A percentile compares a stretch with the other conserved stretches of the same genome.
Evolutionary conservation across 768 basidiomycete genomes (phyloP).

Genomic region (Butyriboletus loyo): DNA sequence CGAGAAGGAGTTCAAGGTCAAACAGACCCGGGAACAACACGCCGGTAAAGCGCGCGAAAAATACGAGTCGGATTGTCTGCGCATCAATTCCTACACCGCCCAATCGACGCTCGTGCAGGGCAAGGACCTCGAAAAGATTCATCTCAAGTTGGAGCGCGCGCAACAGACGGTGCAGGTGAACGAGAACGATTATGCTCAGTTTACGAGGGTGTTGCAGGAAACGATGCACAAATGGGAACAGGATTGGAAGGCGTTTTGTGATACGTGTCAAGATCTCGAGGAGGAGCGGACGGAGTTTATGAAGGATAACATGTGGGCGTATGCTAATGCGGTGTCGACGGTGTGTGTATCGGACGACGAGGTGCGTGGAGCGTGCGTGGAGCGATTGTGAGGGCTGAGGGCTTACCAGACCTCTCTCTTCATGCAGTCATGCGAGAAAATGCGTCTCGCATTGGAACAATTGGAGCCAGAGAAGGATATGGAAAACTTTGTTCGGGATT

Average conservation of each 20-base stretch:
- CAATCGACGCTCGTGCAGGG: conserved; percentile 91
- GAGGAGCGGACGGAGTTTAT: conserved; percentile 92
- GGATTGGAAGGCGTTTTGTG: conserved; percentile 93
- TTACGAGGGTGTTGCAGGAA: conserved; percentile 73
- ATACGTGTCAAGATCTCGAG: conserved; percentile 93
- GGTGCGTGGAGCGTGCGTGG: conserved; percentile 45
- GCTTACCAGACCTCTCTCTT: not conserved
- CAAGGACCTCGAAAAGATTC: conserved; percentile 87
- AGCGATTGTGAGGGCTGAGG: not conserved
- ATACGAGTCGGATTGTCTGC: conserved; percentile 88
- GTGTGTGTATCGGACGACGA: conserved; percentile 96
- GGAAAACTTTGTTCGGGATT: conserved; percentile 83
- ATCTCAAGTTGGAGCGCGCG: conserved; percentile 81
- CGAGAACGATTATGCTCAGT: conserved; percentile 90
- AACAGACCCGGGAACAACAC: conserved; percentile 81
- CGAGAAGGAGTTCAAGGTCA: conserved; percentile 89
- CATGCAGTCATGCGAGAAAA: conserved; percentile 82
- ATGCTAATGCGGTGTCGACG: conserved; percentile 93
- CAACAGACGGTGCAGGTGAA: conserved; percentile 87
- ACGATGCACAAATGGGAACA: conserved; percentile 86
- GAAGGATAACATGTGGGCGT: conserved; percentile 95
- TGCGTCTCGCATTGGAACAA: conserved; percentile 82
- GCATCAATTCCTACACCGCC: conserved; percentile 92
- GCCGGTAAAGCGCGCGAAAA: conserved; percentile 89
- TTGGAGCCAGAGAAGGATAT: conserved; percentile 87